phyloP scores from a whole-genome alignment of 352 stramenopile species.

The Globisporangium nodosum region DNA sequence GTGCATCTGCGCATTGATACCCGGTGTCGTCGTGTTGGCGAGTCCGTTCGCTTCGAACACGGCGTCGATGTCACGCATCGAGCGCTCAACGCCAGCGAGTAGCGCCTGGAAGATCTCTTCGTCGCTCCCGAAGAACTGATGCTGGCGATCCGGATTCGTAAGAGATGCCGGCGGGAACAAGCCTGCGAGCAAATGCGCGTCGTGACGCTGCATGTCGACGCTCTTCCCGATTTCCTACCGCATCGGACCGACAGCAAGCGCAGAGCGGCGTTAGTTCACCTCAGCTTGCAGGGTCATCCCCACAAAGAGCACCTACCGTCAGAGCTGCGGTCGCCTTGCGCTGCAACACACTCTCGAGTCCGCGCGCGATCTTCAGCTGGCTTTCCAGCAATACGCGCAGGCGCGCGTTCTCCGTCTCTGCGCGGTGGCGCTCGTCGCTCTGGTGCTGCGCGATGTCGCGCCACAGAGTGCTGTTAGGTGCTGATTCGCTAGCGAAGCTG shows the following conservation, averaged over 20 bases:
- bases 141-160: neutral
- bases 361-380: slow-evolving; percentile 1
- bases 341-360: neutral
- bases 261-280: no score
- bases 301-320: neutral
- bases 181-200: no score
- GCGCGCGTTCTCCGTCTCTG: neutral
- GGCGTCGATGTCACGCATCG: neutral
- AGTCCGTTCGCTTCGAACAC: slow-evolving; percentile 8
- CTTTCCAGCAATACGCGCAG: neutral
- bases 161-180: no score
- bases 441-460: neutral
- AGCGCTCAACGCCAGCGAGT: neutral
- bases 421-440: neutral
- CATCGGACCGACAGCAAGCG: neutral
- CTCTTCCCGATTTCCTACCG: neutral
- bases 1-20: neutral
- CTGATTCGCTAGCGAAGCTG: neutral
- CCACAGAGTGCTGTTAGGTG: neutral
- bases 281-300: no score
- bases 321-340: neutral
- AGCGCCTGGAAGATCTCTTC: neutral
- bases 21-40: neutral
- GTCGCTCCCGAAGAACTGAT: neutral
- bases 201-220: neutral